Percentiles rank a stretch among this genome's conserved stretches.
Conservation (phyloP, 176 grass and related monocot species). For the Hyparrhenia diplandra region DNA sequence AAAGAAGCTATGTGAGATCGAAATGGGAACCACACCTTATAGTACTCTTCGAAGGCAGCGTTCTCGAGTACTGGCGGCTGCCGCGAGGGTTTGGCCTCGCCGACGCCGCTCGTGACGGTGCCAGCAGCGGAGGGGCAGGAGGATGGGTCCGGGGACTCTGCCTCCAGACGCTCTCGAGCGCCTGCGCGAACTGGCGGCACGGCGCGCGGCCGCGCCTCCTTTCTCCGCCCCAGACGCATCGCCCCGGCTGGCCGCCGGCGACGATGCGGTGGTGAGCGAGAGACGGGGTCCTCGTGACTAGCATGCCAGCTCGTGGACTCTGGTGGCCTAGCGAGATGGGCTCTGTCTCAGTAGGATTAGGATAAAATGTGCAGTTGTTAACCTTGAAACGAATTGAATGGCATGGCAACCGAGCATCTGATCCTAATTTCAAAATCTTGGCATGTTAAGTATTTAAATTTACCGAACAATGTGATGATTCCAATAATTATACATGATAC, state of each 20-base stretch:
- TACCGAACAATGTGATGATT: neutral
- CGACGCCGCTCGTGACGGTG: neutral
- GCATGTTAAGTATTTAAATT: too few species aligned
- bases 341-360: neutral
- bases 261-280: slow-evolving; percentile 30
- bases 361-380: neutral
- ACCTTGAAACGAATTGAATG: neutral
- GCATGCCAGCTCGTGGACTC: neutral
- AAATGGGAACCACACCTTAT: slow-evolving; percentile 49
- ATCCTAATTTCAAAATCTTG: neutral
- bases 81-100: slow-evolving; percentile 37
- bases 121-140: neutral
- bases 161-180: slow-evolving; percentile 57
- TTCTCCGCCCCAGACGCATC: slow-evolving; percentile 34
- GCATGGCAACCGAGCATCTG: neutral
- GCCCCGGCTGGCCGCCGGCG: slow-evolving; percentile 16
- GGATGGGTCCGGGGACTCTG: slow-evolving; percentile 8
- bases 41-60: slow-evolving; percentile 81
- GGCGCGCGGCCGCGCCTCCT: slow-evolving; percentile 45
- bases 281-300: slow-evolving; percentile 14
- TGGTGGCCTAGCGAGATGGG: neutral
- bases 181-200: slow-evolving; percentile 55
- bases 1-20: neutral
- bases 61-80: slow-evolving; percentile 63
- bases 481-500: neutral